Conservation (phyloP, 1,284 basidiomycete species). For the Rhodotorula mucilaginosa region DNA sequence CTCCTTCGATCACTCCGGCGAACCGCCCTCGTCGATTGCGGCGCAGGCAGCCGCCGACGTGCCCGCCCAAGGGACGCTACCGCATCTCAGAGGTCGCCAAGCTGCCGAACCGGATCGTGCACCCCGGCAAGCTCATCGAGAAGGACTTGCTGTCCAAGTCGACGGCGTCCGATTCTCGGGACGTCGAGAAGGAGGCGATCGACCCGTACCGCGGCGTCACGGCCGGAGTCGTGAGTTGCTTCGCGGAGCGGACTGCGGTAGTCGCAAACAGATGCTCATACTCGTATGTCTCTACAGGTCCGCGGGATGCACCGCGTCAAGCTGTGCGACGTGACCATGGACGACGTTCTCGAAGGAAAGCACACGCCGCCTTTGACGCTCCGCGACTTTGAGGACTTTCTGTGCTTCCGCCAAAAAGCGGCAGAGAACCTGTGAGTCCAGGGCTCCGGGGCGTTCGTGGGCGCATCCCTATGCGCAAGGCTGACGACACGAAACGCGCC, state of each 20-base stretch:
- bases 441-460: not conserved
- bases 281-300: constrained; percentile 4
- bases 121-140: constrained; percentile 27
- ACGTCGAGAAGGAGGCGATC: not conserved
- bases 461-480: too few relatives aligned
- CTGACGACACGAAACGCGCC: not conserved
- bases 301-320: constrained; percentile 25
- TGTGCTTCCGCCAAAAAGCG: constrained; percentile 28
- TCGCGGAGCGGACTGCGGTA: not conserved
- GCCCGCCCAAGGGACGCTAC: constrained; percentile 30
- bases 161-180: not conserved
- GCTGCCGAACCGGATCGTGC: constrained; percentile 18
- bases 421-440: constrained; percentile 24
- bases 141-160: constrained; percentile 3
- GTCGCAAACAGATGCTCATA: too few relatives aligned
- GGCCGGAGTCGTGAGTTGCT: constrained; percentile 11
- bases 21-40: not conserved
- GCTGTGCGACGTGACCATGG: constrained; percentile 32
- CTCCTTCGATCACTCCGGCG: not conserved
- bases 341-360: constrained; percentile 23
- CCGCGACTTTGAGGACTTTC: constrained; percentile 36
- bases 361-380: constrained; percentile 34
- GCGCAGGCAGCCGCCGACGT: not conserved
- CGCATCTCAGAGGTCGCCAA: constrained; percentile 16
- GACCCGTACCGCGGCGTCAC: constrained; percentile 13